Evolutionary conservation across 1,284 basidiomycete genomes (phyloP).

Genomic region (Inonotus hispidus): DNA sequence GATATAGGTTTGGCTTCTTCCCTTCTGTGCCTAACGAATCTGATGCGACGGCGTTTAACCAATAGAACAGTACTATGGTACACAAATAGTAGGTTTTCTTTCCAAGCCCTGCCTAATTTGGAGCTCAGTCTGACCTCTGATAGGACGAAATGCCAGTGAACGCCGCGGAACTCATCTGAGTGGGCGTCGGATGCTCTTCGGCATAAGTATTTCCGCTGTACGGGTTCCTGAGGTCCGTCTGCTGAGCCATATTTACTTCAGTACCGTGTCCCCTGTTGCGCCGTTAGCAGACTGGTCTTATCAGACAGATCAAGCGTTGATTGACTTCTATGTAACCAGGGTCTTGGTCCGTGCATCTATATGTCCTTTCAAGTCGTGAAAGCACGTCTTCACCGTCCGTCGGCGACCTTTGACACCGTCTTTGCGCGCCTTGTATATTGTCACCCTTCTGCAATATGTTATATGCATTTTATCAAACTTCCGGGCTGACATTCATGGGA

Average conservation of each 20-base stretch:
- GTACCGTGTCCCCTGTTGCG: neutral
- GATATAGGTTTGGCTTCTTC: slow-evolving; percentile 64
- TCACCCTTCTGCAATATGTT: slow-evolving; percentile 6
- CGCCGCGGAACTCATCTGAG: slow-evolving; percentile 78
- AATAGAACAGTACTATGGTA: slow-evolving; percentile 81
- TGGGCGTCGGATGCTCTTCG: neutral
- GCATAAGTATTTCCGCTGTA: neutral
- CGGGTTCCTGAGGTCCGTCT: neutral
- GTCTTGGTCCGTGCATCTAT: neutral
- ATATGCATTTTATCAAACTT: slow-evolving; percentile 2
- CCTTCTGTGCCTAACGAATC: slow-evolving; percentile 15
- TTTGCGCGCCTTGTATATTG: slow-evolving; percentile 8
- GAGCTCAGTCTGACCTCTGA: slow-evolving; percentile 20
- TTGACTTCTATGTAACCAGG: neutral
- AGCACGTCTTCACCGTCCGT: too few species aligned
- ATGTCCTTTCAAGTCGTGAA: too few species aligned
- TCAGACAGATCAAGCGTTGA: neutral
- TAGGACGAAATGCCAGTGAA: slow-evolving; percentile 95
- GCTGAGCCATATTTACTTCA: neutral
- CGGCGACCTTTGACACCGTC: neutral
- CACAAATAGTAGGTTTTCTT: slow-evolving; percentile 66
- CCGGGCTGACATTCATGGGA: neutral
- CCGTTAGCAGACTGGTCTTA: neutral
- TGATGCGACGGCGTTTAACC: slow-evolving; percentile 12
- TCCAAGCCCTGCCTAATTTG: slow-evolving; percentile 13